Conservation (phyloP, 2,329 filamentous ascomycete genomes). For the Alternaria gaisen region DNA sequence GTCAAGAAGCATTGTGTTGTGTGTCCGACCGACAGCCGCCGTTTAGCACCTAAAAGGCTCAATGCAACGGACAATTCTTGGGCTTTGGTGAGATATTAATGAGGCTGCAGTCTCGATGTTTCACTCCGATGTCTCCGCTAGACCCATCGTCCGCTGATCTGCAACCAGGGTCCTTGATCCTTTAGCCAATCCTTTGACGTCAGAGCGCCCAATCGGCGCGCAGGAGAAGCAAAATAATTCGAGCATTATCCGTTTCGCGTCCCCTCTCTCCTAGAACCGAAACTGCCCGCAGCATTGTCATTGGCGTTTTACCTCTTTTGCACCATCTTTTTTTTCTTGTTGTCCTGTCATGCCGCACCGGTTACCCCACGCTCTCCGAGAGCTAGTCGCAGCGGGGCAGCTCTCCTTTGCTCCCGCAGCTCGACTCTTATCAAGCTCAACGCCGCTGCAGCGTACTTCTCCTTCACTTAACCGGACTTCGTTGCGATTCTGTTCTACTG, state of each 20-base stretch:
- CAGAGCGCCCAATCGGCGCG: conserved; percentile 41
- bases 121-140: conserved; percentile 24
- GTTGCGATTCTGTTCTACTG: conserved; percentile 12
- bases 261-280: conserved; percentile 30
- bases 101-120: conserved; percentile 9
- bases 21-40: background rate
- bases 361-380: conserved; percentile 36
- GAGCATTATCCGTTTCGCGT: conserved; percentile 10
- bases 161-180: conserved; percentile 21
- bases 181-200: conserved; percentile 31
- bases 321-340: conserved; percentile 7
- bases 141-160: conserved; percentile 24
- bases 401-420: conserved; percentile 10
- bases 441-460: conserved; percentile 8
- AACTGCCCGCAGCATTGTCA: conserved; percentile 27
- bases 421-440: conserved; percentile 17
- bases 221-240: conserved; percentile 26
- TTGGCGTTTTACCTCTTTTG: conserved; percentile 19
- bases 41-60: background rate
- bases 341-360: conserved; percentile 26
- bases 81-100: conserved; percentile 1
- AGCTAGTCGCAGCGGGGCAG: conserved; percentile 24
- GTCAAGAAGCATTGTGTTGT: conserved; percentile 29
- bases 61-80: background rate
- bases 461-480: conserved; percentile 4